Conservation (phyloP, 1,139 yeast species). For the Pichia sp. region DNA sequence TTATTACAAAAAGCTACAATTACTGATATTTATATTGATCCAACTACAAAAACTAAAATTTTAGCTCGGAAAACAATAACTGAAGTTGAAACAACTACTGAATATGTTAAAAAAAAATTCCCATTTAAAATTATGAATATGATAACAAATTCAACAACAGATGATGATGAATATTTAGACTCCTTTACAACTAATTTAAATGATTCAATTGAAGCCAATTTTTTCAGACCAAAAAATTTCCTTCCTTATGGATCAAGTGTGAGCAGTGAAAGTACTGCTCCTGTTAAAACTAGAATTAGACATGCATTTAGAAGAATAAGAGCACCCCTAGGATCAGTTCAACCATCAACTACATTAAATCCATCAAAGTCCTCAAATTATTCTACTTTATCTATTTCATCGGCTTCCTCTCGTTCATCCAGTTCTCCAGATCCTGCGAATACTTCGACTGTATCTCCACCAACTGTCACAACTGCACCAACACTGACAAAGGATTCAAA, state of each 20-base stretch:
- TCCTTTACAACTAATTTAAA: neutral
- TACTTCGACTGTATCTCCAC: neutral
- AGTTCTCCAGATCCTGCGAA: neutral
- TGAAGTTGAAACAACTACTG: neutral
- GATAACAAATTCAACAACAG: neutral
- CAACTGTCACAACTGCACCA: no score
- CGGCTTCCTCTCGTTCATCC: neutral
- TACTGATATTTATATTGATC: neutral
- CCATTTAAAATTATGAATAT: neutral
- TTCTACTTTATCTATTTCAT: neutral
- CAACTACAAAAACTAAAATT: neutral
- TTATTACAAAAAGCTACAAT: neutral
- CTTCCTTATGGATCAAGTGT: no score
- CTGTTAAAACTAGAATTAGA: neutral
- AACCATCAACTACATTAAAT: no score
- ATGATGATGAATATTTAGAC: neutral
- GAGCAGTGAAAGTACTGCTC: neutral
- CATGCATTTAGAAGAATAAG: neutral
- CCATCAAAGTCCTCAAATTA: no score
- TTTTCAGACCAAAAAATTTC: no score
- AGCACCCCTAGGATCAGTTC: neutral
- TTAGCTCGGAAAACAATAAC: neutral
- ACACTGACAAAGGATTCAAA: neutral
- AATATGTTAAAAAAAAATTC: neutral
- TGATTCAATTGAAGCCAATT: neutral